Percentiles rank a stretch among this genome's conserved stretches.
Conservation (phyloP, 225 moss, liverwort and hornwort genomes). For the Neckera pumila region DNA sequence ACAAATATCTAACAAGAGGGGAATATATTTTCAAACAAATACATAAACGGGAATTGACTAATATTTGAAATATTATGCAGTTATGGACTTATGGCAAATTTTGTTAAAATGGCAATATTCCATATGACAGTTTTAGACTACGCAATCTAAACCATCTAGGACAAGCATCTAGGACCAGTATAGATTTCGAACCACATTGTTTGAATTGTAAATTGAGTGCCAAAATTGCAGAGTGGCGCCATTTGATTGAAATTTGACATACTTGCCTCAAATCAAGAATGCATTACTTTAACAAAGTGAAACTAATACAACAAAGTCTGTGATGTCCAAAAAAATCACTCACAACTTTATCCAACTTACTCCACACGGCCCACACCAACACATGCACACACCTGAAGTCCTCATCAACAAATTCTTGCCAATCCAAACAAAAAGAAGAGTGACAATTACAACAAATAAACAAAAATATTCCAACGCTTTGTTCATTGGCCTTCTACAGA, state of each 20-base stretch:
- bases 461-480: background rate
- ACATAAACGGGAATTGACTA: background rate
- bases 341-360: background rate
- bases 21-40: background rate
- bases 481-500: background rate
- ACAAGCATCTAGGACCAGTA: no score
- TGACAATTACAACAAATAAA: background rate
- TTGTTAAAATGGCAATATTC: no score
- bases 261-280: no score
- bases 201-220: no score
- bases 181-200: no score
- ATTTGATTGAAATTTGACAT: no score
- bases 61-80: background rate
- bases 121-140: no score
- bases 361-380: accelerated
- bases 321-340: background rate
- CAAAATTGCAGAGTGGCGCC: no score
- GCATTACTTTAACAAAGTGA: no score
- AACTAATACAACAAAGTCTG: background rate
- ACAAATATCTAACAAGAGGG: background rate
- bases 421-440: accelerated
- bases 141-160: no score
- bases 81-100: background rate
- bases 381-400: background rate
- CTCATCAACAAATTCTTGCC: background rate